A percentile compares a stretch with the other conserved stretches of the same genome.
These are phyloP conservation scores for Suillus spraguei DNA, from an alignment of 768 basidiomycete genomes.

Conservation along the genomic window DNA sequence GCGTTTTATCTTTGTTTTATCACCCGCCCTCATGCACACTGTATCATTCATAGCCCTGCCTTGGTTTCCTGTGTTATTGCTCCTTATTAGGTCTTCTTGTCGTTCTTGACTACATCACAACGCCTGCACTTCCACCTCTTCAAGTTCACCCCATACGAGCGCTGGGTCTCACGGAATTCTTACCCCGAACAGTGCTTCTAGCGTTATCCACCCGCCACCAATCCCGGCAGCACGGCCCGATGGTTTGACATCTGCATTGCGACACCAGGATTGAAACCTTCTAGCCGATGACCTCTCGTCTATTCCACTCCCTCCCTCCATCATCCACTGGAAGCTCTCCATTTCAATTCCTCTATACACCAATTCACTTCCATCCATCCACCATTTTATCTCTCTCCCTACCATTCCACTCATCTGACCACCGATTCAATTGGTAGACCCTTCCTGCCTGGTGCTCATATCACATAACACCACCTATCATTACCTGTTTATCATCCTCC, in stretches of 20 bases:
- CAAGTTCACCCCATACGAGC: neutral
- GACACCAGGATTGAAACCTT: neutral
- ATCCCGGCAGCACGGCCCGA: neutral
- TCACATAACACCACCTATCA: neutral
- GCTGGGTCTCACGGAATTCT: neutral
- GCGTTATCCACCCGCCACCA: neutral
- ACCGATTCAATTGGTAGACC: neutral
- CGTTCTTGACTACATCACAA: constrained; percentile 4
- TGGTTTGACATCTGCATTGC: neutral
- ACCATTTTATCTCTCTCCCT: neutral
- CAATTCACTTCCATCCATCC: neutral
- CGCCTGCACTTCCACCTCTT: neutral
- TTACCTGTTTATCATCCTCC: neutral
- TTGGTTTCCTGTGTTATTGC: constrained; percentile 9
- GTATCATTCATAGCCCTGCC: constrained; percentile 3
- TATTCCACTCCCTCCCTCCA: neutral
- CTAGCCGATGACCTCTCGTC: neutral
- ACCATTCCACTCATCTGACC: neutral
- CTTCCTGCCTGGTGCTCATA: neutral
- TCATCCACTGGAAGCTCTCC: neutral
- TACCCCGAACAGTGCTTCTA: neutral
- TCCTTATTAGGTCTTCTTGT: constrained; percentile 8
- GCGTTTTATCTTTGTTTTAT: neutral
- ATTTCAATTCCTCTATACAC: neutral
- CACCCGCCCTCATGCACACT: constrained; percentile 1